Base-by-base conservation (phyloP, 148 eudicot genomes). In the Spergularia bocconei region DNA sequence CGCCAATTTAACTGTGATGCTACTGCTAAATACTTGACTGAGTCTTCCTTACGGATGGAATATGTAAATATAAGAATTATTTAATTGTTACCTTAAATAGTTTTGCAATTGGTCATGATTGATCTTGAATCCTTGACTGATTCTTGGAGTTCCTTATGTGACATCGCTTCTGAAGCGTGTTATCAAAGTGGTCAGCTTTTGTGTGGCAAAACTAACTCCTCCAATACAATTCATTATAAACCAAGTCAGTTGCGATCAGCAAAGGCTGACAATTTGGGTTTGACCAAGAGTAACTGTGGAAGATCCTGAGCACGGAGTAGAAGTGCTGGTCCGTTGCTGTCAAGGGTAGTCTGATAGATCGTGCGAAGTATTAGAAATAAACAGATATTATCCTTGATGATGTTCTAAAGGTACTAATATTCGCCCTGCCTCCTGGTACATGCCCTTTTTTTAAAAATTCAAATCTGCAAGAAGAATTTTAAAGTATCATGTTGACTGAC, bases 381-480 rank as follows among this genome's bases (percentile, higher is more conserved):
- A 68, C 14, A 72, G 78, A 36, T 70, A 61, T 63, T 71, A 79
- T 72, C 85, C 85, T 21, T 6, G 72, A 69, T 19, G 88, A 86
- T 76, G 78, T 71, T 77, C 77, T 86, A 21, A 86, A 83, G 2
- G 76, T 81, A 39, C 63, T 86, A 23, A 17, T 84, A 23, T 67
- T 86, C 38, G 82, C 89, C 15, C 73, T 86, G 79, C 85, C 86
- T 81, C 78, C 77, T 44, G 67, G 67, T 72, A 81, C 89, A 39
- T 86, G 89, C 85, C 52, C 70, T 48, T 62, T 67, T 74, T 78
- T 86, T 13, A 74, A 72, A 72, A 47, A 81, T 50, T 62, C 78
- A 60, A 77, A 67, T 66, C 59, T 86, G 16, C 78, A 13, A 16
- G 79, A 79, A 54, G 86, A 70, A 20, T 71, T 86, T 60, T 17